Percentiles rank a stretch among this genome's conserved stretches.
These are phyloP conservation scores for Pyrus pyrifolia DNA, from an alignment of 306 rosid species.

Conservation along the genomic window DNA sequence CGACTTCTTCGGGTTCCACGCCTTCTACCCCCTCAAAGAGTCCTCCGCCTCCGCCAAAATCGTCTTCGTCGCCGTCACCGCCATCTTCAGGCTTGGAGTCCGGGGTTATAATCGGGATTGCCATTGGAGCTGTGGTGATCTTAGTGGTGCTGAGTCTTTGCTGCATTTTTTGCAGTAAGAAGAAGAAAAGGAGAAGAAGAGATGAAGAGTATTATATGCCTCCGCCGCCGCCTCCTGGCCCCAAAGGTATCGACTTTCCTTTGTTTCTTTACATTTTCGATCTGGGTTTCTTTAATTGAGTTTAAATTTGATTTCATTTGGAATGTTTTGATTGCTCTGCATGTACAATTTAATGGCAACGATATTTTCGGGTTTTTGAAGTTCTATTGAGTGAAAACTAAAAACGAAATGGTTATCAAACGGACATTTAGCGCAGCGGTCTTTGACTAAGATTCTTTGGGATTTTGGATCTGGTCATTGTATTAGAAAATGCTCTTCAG, in stretches of 20 bases:
- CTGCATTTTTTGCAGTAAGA: conserved; percentile 57
- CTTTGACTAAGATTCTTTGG: neutral
- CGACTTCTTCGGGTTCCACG: conserved; percentile 15
- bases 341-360: neutral
- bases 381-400: neutral
- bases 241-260: conserved; percentile 51
- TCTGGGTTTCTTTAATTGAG: neutral
- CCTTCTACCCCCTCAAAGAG: conserved; percentile 11
- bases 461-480: conserved; percentile 16
- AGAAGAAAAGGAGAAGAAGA: conserved; percentile 60
- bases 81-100: conserved; percentile 34
- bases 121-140: conserved; percentile 58
- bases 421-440: neutral
- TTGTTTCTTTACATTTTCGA: neutral
- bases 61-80: conserved; percentile 26
- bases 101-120: conserved; percentile 61
- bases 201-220: conserved; percentile 50
- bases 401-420: neutral
- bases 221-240: conserved; percentile 44
- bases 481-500: neutral
- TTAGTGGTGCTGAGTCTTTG: conserved; percentile 45
- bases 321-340: neutral
- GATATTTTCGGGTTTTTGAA: neutral
- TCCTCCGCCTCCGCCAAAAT: conserved; percentile 30
- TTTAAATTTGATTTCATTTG: neutral